Evolutionary conservation across 805 yeast species (phyloP).

Genomic region (Pichia kluyveri): DNA sequence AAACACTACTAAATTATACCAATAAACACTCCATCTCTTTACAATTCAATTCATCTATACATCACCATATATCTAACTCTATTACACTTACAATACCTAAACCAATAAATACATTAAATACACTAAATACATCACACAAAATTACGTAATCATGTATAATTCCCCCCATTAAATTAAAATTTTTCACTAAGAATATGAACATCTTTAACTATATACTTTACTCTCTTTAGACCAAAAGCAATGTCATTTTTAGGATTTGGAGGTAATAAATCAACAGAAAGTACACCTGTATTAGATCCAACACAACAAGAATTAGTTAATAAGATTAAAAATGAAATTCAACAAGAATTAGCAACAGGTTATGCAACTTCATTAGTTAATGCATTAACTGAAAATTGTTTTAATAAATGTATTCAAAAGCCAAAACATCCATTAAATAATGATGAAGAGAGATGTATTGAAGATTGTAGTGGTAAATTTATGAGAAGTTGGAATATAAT

Average conservation of each 20-base stretch:
- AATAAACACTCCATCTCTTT: no score
- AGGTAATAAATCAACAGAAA: conserved; percentile 1
- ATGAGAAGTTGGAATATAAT: conserved; percentile 87
- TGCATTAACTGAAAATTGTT: conserved; percentile 81
- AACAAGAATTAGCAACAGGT: conserved; percentile 82
- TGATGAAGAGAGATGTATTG: conserved; percentile 58
- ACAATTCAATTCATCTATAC: no score
- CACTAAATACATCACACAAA: no score
- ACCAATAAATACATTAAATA: no score
- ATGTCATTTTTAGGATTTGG: conserved; percentile 28
- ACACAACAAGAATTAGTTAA: conserved; percentile 42
- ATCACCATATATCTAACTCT: no score
- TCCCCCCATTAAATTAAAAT: no score
- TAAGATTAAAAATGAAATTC: conserved; percentile 59
- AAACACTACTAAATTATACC: no score
- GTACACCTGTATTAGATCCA: conserved; percentile 5
- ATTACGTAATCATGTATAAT: no score
- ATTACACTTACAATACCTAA: no score
- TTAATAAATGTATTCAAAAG: conserved; percentile 59
- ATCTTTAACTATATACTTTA: no score
- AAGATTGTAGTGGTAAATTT: conserved; percentile 75
- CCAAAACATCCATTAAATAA: conserved; percentile 45
- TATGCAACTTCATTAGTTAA: conserved; percentile 83
- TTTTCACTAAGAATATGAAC: no score
- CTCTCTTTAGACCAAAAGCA: no score